Conservation (phyloP, 805 yeast genomes). For the Myxozyma monticola region DNA sequence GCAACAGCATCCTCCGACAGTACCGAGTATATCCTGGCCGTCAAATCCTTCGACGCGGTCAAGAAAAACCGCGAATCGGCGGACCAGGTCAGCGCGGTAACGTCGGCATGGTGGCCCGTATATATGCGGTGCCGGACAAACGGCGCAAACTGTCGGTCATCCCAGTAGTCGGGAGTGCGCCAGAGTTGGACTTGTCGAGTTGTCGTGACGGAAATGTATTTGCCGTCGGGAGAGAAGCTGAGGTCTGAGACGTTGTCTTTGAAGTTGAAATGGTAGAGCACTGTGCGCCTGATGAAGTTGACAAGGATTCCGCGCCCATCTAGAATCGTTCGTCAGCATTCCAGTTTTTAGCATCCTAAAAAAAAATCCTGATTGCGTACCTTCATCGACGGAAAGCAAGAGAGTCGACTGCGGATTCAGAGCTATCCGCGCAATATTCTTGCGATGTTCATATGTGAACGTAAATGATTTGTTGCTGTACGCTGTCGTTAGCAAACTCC, state of each 20-base stretch:
- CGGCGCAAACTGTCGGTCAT: conserved; percentile 92
- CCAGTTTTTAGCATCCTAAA: neutral
- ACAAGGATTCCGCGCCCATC: conserved; percentile 93
- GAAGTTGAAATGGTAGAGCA: conserved; percentile 91
- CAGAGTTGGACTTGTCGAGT: conserved; percentile 86
- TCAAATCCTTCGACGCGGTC: conserved; percentile 85
- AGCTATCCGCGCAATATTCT: conserved; percentile 75
- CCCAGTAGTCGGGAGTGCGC: conserved; percentile 73
- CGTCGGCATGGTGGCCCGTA: conserved; percentile 89
- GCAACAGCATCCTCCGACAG: conserved; percentile 69
- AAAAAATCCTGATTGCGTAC: neutral
- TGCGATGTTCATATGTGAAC: conserved; percentile 88
- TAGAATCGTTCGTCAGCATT: conserved; percentile 35
- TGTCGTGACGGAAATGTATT: conserved; percentile 78
- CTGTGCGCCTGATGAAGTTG: conserved; percentile 78
- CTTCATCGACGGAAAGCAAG: conserved; percentile 69
- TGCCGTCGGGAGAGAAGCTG: conserved; percentile 86
- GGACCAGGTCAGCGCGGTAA: conserved; percentile 82
- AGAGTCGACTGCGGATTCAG: conserved; percentile 80
- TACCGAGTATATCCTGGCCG: conserved; percentile 80
- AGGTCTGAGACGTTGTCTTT: conserved; percentile 72
- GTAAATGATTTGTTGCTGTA: conserved; percentile 73
- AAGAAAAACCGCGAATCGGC: conserved; percentile 83
- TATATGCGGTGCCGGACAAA: conserved; percentile 86
- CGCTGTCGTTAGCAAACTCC: too few relatives aligned